Conservation (phyloP, 352 stramenopile genomes). For the Thalassiosira pacifica region DNA sequence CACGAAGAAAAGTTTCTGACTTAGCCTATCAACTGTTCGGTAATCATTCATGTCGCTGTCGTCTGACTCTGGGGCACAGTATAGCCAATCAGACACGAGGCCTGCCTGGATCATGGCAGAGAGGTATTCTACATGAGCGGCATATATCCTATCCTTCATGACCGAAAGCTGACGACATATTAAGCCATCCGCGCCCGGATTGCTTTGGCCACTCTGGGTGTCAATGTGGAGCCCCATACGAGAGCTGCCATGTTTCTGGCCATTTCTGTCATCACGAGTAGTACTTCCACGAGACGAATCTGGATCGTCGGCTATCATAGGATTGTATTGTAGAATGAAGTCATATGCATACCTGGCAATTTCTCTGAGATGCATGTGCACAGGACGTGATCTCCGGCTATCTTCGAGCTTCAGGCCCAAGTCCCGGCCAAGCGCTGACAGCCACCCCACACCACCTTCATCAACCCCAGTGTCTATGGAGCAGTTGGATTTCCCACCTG, state of each 20-base stretch:
- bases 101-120: constrained; percentile 54
- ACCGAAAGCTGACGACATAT: constrained; percentile 50
- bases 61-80: not conserved
- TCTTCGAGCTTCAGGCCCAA: constrained; percentile 62
- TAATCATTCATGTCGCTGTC: constrained; percentile 9
- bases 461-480: constrained; percentile 47
- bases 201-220: constrained; percentile 27
- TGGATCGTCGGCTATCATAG: constrained; percentile 25
- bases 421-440: constrained; percentile 57
- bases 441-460: constrained; percentile 58
- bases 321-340: constrained; percentile 55
- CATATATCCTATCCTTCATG: constrained; percentile 60
- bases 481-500: not conserved
- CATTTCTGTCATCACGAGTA: constrained; percentile 10
- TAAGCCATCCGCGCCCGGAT: constrained; percentile 8
- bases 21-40: constrained; percentile 52
- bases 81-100: constrained; percentile 60
- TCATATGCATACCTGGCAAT: constrained; percentile 57
- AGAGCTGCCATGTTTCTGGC: constrained; percentile 31
- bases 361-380: constrained; percentile 35
- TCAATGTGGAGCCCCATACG: constrained; percentile 47
- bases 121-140: constrained; percentile 53
- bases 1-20: constrained; percentile 61
- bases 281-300: constrained; percentile 18
- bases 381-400: constrained; percentile 7